These are phyloP conservation scores for Skeletonema potamos DNA, from an alignment of 108 stramenopile genomes.

Conservation along the genomic window DNA sequence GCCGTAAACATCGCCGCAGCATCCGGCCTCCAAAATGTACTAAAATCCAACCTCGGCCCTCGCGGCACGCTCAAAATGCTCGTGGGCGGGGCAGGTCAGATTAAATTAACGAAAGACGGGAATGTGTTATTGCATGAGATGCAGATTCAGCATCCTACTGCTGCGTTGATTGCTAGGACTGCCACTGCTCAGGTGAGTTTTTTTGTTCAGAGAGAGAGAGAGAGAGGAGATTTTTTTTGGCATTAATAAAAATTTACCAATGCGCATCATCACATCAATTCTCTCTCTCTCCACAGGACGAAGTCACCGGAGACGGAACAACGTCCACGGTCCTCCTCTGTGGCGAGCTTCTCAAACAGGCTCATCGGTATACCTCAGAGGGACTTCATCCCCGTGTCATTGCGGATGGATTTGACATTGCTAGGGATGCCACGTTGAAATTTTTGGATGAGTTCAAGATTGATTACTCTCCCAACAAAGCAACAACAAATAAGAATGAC, in stretches of 20 bases:
- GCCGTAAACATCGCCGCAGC: constrained; percentile 96
- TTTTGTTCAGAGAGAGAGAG: neutral
- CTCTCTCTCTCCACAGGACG: constrained; percentile 48
- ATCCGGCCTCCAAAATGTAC: constrained; percentile 88
- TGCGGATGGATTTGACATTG: constrained; percentile 96
- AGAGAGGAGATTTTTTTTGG: neutral
- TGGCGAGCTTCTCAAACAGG: constrained; percentile 96
- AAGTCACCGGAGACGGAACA: constrained; percentile 96
- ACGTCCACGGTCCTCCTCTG: constrained; percentile 95
- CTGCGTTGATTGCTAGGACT: constrained; percentile 96
- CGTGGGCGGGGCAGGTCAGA: constrained; percentile 98
- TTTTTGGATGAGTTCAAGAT: constrained; percentile 87
- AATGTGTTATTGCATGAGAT: constrained; percentile 98
- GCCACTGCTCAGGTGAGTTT: constrained; percentile 90
- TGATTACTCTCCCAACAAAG: neutral
- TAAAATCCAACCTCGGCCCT: constrained; percentile 95
- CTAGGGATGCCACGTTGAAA: constrained; percentile 81
- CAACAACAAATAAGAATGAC: neutral
- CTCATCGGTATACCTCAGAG: constrained; percentile 91
- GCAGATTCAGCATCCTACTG: constrained; percentile 99
- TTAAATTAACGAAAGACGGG: constrained; percentile 99
- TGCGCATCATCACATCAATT: neutral
- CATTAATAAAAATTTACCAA: neutral
- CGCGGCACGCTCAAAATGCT: constrained; percentile 98
- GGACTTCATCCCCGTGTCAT: constrained; percentile 97